Evolutionary conservation across 495 filamentous ascomycete genomes (phyloP).

Genomic region (Hypoxylon trugodes): DNA sequence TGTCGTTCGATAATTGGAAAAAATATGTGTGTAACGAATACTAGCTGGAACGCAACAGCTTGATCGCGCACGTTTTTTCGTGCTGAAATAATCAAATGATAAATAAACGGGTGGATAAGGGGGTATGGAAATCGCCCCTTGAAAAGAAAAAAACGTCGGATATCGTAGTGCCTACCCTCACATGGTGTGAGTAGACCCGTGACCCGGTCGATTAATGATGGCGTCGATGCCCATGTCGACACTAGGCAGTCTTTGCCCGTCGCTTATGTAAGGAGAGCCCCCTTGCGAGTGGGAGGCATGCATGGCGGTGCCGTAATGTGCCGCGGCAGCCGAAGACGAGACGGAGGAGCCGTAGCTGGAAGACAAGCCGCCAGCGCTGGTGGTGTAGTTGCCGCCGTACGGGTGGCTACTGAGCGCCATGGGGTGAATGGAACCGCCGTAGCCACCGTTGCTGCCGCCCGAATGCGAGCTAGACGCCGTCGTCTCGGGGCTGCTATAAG

Average conservation of each 20-base stretch:
- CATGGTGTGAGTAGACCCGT: constrained; percentile 34
- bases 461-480: constrained; percentile 46
- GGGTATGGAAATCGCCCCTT: background rate
- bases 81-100: background rate
- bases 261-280: constrained; percentile 56
- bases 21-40: background rate
- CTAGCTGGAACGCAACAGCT: constrained; percentile 1
- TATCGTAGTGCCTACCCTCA: constrained; percentile 9
- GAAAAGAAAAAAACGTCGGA: too few relatives aligned
- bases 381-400: constrained; percentile 40
- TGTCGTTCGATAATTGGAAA: constrained; percentile 3
- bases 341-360: constrained; percentile 47
- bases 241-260: constrained; percentile 57
- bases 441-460: constrained; percentile 45
- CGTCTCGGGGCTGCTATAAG: constrained; percentile 59
- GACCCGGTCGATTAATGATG: constrained; percentile 59
- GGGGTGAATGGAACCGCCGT: constrained; percentile 39
- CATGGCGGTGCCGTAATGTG: constrained; percentile 54
- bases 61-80: background rate
- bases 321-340: constrained; percentile 35
- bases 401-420: constrained; percentile 37
- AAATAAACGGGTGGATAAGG: constrained; percentile 6
- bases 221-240: constrained; percentile 66
- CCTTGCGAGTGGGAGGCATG: constrained; percentile 53
- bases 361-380: constrained; percentile 39